Base-by-base conservation (phyloP, 2,329 filamentous ascomycete species). In the Sarocladiaceae sp. region DNA sequence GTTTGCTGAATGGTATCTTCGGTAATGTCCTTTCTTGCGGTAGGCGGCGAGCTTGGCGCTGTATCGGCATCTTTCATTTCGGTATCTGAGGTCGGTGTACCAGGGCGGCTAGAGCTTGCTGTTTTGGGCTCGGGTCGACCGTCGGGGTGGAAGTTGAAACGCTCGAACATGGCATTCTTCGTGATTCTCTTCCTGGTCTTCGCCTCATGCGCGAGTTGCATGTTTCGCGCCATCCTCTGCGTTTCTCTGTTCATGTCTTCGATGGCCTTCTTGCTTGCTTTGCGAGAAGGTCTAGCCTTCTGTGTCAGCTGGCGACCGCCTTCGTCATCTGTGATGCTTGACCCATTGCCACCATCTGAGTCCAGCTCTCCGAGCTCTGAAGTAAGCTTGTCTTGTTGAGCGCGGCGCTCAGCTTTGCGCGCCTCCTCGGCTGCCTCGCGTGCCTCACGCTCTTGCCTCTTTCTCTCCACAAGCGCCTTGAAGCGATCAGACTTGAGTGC, bases 221-320 rank as follows among this genome's bases (percentile, higher is more conserved):
- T 88, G 64, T 88, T 95, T 58, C 94, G 82, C 59, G 83, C 86
- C 72, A 99, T 82, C 26, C 94, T 84, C 71, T 99, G 94, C 1
- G 93, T 97, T 69, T 99, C 94, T 53, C 90, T 83, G 60, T 88
- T 87, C 87, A 99, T 97, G 59, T 97, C 93, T 64, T 97, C 90
- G 37, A 97, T 67, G 0, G 94, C 94, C 70, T 91, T 97, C 72
- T 93, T 97, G 73, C 92, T 93, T 0, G 94, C 92, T 65, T 94
- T 96, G 12, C 94, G 82, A 10, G 82, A 79, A 4, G 90, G 86
- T 3, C 86, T 83, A 23, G 79, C 76, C 35, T 80, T 74, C 62
- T 92, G 88, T 0, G 87, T 88, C 40, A 94, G 72, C 56, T 75
- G 82, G 39, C 75, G 76, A n/a, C 78, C 85, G 36, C 74, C 80